Conservation (phyloP, 345 rosid species). For the Brassica nigra region DNA sequence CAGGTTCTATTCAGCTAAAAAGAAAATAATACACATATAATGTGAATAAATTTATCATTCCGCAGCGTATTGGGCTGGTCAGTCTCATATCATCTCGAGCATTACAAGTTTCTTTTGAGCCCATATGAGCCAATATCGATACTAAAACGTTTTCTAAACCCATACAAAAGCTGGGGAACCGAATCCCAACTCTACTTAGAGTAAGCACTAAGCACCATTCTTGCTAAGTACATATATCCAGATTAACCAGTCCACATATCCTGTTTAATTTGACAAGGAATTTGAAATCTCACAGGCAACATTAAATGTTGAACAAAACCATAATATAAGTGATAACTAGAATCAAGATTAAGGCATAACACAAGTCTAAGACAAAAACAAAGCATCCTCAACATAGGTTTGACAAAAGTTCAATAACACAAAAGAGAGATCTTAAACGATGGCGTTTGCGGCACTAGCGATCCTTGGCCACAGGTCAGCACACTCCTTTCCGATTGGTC, state of each 20-base stretch:
- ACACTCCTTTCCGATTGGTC: conserved; percentile 85
- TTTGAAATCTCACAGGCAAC: not conserved
- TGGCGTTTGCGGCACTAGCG: conserved; percentile 50
- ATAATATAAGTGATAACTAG: not conserved
- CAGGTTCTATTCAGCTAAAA: not conserved
- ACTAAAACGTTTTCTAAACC: no score
- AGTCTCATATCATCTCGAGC: not conserved
- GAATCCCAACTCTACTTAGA: not conserved
- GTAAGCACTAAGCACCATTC: not conserved
- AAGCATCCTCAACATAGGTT: conserved; percentile 14
- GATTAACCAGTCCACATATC: not conserved
- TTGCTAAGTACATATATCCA: not conserved
- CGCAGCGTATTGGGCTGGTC: not conserved
- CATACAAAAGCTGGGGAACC: not conserved
- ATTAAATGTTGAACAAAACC: not conserved
- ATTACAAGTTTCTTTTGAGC: not conserved
- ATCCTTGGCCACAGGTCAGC: conserved; percentile 78
- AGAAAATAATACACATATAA: not conserved
- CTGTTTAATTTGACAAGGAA: not conserved
- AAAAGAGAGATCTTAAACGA: conserved; percentile 30
- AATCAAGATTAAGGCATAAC: not conserved
- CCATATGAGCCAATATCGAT: not conserved
- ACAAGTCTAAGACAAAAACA: conserved; percentile 25
- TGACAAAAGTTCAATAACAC: conserved; percentile 3
- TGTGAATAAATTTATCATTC: not conserved